Evolutionary conservation across 2,329 filamentous ascomycete species (phyloP).

Genomic region (Penicillium sp.): DNA sequence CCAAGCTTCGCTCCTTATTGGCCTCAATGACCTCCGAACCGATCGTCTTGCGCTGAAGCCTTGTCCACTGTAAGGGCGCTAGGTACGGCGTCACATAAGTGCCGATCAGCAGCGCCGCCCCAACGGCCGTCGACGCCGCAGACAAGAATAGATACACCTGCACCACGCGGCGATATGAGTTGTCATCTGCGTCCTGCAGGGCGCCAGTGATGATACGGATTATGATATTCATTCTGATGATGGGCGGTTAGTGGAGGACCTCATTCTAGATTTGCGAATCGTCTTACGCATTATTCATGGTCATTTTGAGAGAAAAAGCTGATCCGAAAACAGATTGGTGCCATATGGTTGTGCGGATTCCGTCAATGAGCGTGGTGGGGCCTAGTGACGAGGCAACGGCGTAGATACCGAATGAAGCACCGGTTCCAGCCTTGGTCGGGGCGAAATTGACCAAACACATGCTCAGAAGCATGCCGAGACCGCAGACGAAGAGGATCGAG

Average conservation of each 20-base stretch:
- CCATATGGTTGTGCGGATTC: constrained; percentile 60
- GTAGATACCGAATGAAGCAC: constrained; percentile 59
- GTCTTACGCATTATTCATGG: neutral
- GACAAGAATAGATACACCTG: constrained; percentile 57
- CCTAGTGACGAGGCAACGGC: constrained; percentile 57
- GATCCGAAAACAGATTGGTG: constrained; percentile 60
- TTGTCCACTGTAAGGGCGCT: constrained; percentile 56
- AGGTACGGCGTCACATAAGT: constrained; percentile 46
- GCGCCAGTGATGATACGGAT: constrained; percentile 37
- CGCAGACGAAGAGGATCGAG: constrained; percentile 45
- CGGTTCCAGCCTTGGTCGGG: constrained; percentile 50
- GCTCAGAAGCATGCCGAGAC: constrained; percentile 51
- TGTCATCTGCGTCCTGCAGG: constrained; percentile 51
- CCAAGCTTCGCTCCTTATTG: constrained; percentile 44
- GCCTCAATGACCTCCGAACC: constrained; percentile 46
- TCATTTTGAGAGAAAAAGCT: constrained; percentile 27
- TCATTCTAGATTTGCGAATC: constrained; percentile 49
- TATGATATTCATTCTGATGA: neutral
- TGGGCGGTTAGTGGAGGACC: constrained; percentile 18
- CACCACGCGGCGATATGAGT: constrained; percentile 33
- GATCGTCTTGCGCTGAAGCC: constrained; percentile 51
- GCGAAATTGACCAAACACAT: constrained; percentile 58
- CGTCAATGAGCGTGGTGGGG: constrained; percentile 59
- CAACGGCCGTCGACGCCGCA: constrained; percentile 49
- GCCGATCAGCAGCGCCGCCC: constrained; percentile 39